These are phyloP conservation scores for Saitozyma podzolica DNA, from an alignment of 768 basidiomycete species.

Conservation along the genomic window DNA sequence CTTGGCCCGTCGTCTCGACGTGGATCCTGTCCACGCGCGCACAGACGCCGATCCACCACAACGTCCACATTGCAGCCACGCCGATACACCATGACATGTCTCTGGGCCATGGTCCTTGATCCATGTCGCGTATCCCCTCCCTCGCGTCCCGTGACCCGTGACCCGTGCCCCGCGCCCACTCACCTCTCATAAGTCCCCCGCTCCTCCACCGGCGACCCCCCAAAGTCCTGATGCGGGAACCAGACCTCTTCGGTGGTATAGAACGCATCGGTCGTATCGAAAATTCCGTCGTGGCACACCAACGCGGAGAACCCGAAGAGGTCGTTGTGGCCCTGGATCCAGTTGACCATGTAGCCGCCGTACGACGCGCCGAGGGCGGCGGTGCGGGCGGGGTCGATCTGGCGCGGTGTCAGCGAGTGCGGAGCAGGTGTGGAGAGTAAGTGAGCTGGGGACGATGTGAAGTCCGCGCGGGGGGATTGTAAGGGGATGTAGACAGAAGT, in stretches of 20 bases:
- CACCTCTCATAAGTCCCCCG: constrained; percentile 40
- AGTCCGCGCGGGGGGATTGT: too few relatives aligned
- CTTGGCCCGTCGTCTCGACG: too few relatives aligned
- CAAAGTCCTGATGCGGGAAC: constrained; percentile 33
- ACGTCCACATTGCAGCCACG: too few relatives aligned
- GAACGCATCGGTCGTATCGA: constrained; percentile 62
- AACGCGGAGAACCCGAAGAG: constrained; percentile 88
- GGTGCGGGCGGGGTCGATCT: constrained; percentile 53
- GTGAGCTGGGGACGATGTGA: background rate
- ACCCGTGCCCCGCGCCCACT: background rate
- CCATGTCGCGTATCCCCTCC: too few relatives aligned
- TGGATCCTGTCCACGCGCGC: too few relatives aligned
- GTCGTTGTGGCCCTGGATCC: constrained; percentile 92
- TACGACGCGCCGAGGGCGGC: constrained; percentile 72
- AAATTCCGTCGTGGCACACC: constrained; percentile 86
- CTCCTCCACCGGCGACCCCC: constrained; percentile 25
- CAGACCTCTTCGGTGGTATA: constrained; percentile 70
- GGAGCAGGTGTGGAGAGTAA: background rate
- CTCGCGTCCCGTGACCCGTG: too few relatives aligned
- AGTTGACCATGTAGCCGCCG: constrained; percentile 69
- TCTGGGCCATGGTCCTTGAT: too few relatives aligned
- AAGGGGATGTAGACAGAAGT: too few relatives aligned
- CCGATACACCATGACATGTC: too few relatives aligned
- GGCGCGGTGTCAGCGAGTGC: too few relatives aligned
- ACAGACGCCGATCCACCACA: too few relatives aligned